A percentile compares a stretch with the other conserved stretches of the same genome.
These are phyloP conservation scores for Candida sp. DNA, from an alignment of 1,139 yeast species.

Conservation along the genomic window DNA sequence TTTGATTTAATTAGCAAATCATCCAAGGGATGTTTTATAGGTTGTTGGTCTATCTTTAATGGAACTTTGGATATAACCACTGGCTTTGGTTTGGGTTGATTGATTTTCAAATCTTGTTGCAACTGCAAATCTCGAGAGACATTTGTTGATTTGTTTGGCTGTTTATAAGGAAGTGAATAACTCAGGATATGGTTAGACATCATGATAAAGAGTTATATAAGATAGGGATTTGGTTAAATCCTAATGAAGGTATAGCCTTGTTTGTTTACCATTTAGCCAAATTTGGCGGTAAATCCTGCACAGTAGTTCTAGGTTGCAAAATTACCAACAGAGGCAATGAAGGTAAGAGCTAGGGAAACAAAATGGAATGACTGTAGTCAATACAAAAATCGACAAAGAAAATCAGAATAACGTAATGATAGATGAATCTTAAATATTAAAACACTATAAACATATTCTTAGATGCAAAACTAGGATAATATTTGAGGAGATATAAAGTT, in stretches of 20 bases:
- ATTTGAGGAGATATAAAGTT: too few relatives aligned
- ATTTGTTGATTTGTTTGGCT: background rate
- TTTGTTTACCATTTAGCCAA: background rate
- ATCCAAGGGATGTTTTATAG: constrained; percentile 24
- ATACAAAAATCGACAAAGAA: too few relatives aligned
- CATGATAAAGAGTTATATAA: constrained; percentile 11
- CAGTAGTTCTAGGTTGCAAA: background rate
- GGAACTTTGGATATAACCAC: constrained; percentile 11
- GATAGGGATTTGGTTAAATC: background rate
- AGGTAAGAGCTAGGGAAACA: too few relatives aligned
- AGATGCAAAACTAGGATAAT: too few relatives aligned
- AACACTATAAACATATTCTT: too few relatives aligned
- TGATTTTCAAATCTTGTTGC: constrained; percentile 21
- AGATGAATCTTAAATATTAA: too few relatives aligned
- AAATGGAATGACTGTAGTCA: too few relatives aligned
- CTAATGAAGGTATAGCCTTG: background rate
- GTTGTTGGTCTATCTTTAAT: constrained; percentile 8
- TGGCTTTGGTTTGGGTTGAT: constrained; percentile 12
- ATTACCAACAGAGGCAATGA: background rate
- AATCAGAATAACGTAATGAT: too few relatives aligned
- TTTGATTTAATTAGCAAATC: constrained; percentile 22
- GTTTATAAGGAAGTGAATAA: background rate
- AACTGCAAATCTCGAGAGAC: constrained; percentile 17
- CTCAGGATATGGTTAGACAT: constrained; percentile 17
- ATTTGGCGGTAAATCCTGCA: background rate